These are phyloP conservation scores for Chenopodium suecicum DNA, from an alignment of 148 eudicot genomes.

Conservation along the genomic window DNA sequence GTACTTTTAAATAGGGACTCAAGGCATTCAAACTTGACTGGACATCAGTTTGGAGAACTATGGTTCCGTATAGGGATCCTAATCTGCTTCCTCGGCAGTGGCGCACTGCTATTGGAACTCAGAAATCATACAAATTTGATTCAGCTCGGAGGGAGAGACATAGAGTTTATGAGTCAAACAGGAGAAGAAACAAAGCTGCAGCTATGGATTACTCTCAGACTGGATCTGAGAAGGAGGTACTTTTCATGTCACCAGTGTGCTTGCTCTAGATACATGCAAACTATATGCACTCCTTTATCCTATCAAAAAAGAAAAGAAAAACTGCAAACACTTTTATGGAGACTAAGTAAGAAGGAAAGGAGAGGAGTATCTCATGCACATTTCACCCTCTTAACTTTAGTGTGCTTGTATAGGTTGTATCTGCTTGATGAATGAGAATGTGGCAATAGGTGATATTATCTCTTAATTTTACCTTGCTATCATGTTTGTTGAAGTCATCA, in stretches of 20 bases:
- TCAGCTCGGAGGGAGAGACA: conserved; percentile 58
- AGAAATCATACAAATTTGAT: conserved; percentile 75
- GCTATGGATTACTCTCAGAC: conserved; percentile 37
- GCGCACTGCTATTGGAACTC: conserved; percentile 90
- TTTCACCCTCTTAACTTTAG: neutral
- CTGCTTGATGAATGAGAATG: neutral
- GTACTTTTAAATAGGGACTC: conserved; percentile 51
- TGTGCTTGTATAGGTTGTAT: no score
- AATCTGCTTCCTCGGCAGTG: conserved; percentile 88
- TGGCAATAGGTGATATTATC: neutral
- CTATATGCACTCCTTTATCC: neutral
- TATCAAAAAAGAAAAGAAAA: neutral
- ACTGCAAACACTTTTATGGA: neutral
- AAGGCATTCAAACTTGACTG: conserved; percentile 73
- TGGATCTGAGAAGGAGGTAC: conserved; percentile 68
- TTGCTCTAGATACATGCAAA: neutral
- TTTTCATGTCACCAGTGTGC: neutral
- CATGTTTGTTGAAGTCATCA: neutral
- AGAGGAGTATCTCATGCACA: neutral
- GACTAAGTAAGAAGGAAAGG: neutral
- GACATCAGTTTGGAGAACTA: conserved; percentile 76
- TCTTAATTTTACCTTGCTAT: neutral
- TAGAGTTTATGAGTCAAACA: conserved; percentile 61
- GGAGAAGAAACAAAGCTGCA: conserved; percentile 51
- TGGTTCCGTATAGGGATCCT: conserved; percentile 93